These are phyloP conservation scores for Candida suzukii DNA, from an alignment of 805 yeast species.

Conservation along the genomic window DNA sequence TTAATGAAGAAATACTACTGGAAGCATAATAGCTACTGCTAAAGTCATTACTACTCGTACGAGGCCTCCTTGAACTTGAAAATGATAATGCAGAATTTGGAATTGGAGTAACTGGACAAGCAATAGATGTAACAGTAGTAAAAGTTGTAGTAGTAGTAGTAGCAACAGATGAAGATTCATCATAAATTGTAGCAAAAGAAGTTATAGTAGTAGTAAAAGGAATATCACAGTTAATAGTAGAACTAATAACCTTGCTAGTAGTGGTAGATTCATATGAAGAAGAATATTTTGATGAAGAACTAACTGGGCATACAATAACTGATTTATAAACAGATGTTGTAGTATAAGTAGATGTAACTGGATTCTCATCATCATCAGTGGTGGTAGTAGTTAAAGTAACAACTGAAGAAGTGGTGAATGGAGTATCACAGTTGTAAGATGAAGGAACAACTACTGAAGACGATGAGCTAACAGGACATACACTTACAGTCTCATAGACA, in stretches of 20 bases:
- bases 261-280: too few relatives aligned
- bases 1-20: too few relatives aligned
- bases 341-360: neutral
- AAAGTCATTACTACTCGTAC: neutral
- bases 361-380: neutral
- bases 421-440: neutral
- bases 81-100: too few relatives aligned
- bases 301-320: neutral
- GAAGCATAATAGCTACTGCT: too few relatives aligned
- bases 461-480: neutral
- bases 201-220: slow-evolving; percentile 1
- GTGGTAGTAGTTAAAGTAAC: neutral
- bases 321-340: neutral
- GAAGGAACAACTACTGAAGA: neutral
- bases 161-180: neutral
- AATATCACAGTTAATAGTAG: neutral
- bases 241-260: too few relatives aligned
- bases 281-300: too few relatives aligned
- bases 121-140: neutral
- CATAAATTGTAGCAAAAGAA: neutral
- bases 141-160: neutral
- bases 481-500: neutral
- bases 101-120: neutral
- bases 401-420: neutral
- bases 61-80: slow-evolving; percentile 1